Evolutionary conservation across 805 yeast genomes (phyloP).

Genomic region (Lipomyces yamadae): DNA sequence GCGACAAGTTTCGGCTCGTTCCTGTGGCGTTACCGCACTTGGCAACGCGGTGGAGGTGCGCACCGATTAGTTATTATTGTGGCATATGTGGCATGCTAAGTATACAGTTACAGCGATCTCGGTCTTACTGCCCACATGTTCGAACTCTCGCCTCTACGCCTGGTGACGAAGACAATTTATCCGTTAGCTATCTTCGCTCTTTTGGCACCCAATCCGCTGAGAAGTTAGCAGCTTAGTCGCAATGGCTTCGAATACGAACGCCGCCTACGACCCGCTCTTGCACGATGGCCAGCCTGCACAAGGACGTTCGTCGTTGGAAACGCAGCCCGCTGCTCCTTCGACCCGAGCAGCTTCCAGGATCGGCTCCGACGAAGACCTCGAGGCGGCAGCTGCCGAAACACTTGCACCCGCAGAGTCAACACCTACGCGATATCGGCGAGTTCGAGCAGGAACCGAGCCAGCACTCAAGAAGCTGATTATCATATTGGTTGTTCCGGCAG

Average conservation of each 20-base stretch:
- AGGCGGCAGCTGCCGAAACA: conserved; percentile 33
- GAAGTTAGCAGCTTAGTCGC: conserved; percentile 3
- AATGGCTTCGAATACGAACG: conserved; percentile 10
- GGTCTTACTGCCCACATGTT: background rate
- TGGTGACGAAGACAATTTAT: too few species aligned
- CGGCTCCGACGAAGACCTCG: conserved; percentile 29
- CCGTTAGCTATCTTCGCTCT: too few species aligned
- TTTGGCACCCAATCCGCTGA: background rate
- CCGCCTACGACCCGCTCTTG: conserved; percentile 34
- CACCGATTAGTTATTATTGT: background rate
- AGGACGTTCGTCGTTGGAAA: conserved; percentile 21
- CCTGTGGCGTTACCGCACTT: too few species aligned
- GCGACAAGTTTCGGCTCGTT: background rate
- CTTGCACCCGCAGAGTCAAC: conserved; percentile 27
- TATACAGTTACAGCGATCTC: background rate
- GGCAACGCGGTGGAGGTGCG: background rate
- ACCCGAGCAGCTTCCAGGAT: conserved; percentile 5
- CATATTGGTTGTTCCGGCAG: conserved; percentile 38
- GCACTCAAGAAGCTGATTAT: conserved; percentile 35
- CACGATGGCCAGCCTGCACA: conserved; percentile 33
- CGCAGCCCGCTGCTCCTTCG: conserved; percentile 13
- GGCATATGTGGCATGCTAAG: background rate
- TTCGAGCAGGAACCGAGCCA: conserved; percentile 34
- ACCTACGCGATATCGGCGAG: conserved; percentile 32
- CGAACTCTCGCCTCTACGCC: background rate